A percentile compares a stretch with the other conserved stretches of the same genome.
Evolutionary conservation across 257 asterid genomes (phyloP).

Genomic region (Petunia secreta): DNA sequence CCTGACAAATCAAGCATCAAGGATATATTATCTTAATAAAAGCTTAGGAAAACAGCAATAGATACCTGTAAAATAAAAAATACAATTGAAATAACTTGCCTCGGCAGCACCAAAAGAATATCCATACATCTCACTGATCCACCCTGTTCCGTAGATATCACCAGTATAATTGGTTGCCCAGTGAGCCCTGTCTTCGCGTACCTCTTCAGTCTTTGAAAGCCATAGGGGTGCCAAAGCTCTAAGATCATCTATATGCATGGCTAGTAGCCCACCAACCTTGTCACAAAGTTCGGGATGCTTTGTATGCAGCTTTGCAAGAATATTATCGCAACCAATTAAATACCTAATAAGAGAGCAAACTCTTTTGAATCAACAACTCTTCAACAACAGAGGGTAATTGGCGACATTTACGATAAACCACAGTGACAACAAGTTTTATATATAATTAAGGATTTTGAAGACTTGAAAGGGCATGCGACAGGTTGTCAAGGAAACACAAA

Average conservation of each 20-base stretch:
- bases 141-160: constrained; percentile 83
- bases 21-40: constrained; percentile 24
- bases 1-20: constrained; percentile 57
- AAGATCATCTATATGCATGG: constrained; percentile 96
- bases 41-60: background rate
- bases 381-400: background rate
- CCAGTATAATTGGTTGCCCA: constrained; percentile 93
- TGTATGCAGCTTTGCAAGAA: constrained; percentile 86
- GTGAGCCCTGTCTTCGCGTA: constrained; percentile 80
- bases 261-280: constrained; percentile 96
- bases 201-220: constrained; percentile 93
- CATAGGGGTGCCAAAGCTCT: constrained; percentile 90
- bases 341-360: constrained; percentile 56
- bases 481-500: constrained; percentile 3
- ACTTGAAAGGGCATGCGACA: background rate
- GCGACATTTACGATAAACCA: background rate
- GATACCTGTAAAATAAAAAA: background rate
- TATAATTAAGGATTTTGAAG: background rate
- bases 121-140: constrained; percentile 99
- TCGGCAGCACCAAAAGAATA: constrained; percentile 98
- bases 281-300: constrained; percentile 90
- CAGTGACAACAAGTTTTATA: background rate
- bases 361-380: background rate
- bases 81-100: constrained; percentile 43
- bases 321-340: constrained; percentile 86